Conservation (phyloP, 2,329 filamentous ascomycete species). For the Alternaria gansuensis region DNA sequence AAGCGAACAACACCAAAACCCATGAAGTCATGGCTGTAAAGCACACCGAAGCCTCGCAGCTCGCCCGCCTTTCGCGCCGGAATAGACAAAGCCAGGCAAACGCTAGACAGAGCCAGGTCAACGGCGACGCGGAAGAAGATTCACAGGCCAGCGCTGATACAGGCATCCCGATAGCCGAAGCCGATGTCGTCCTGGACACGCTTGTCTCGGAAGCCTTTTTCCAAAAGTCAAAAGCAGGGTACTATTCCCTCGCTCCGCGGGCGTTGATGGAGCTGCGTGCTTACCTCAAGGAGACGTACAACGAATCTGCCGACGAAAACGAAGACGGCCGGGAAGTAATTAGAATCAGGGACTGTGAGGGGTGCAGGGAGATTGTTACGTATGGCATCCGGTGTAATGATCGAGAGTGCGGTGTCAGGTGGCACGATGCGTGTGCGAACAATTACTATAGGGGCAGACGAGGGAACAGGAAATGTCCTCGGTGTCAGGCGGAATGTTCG, state of each 20-base stretch:
- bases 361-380: constrained; percentile 90
- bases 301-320: constrained; percentile 68
- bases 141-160: constrained; percentile 53
- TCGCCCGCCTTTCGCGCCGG: constrained; percentile 60
- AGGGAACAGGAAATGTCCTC: constrained; percentile 41
- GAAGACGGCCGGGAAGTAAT: constrained; percentile 62
- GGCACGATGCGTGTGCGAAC: constrained; percentile 49
- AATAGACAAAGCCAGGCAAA: constrained; percentile 43
- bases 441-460: constrained; percentile 39
- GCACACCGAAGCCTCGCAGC: constrained; percentile 78
- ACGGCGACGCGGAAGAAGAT: constrained; percentile 48
- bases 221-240: constrained; percentile 74
- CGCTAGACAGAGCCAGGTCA: constrained; percentile 40
- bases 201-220: constrained; percentile 87
- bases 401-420: constrained; percentile 41
- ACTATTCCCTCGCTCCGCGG: constrained; percentile 78
- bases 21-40: constrained; percentile 85
- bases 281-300: constrained; percentile 91
- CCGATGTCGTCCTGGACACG: constrained; percentile 73
- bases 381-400: constrained; percentile 56
- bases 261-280: constrained; percentile 83
- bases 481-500: constrained; percentile 43
- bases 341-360: constrained; percentile 84
- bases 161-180: constrained; percentile 76
- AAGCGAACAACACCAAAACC: constrained; percentile 80